Conservation (phyloP, 2,329 filamentous ascomycete species). For the Colletotrichum zoysiae region DNA sequence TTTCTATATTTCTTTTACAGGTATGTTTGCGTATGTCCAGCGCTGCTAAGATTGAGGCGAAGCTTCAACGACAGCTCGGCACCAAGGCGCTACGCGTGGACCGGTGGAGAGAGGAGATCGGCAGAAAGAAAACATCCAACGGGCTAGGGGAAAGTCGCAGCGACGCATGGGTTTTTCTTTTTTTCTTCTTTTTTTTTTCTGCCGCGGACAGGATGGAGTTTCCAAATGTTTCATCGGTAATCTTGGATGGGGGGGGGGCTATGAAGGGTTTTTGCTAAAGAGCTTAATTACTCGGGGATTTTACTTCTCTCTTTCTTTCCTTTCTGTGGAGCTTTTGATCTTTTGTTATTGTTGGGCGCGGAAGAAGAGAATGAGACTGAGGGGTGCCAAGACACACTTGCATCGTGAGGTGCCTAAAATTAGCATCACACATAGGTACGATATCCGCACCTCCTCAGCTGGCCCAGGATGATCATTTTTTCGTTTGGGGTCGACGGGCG, state of each 20-base stretch:
- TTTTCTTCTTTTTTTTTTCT: neutral
- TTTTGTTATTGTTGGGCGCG: neutral
- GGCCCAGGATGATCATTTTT: neutral
- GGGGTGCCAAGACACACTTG: conserved; percentile 16
- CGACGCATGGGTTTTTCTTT: too few relatives aligned
- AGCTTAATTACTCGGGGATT: neutral
- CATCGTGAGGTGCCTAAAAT: conserved; percentile 31
- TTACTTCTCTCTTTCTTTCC: neutral
- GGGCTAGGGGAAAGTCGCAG: neutral
- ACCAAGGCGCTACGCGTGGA: neutral
- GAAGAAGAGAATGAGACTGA: neutral
- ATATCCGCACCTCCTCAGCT: conserved; percentile 20
- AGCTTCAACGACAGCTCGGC: conserved; percentile 21
- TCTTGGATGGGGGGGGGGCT: too few relatives aligned
- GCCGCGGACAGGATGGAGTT: neutral
- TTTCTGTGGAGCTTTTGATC: neutral
- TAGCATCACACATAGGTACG: conserved; percentile 26
- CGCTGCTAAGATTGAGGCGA: neutral
- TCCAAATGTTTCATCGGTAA: too few relatives aligned
- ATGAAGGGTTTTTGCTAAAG: neutral
- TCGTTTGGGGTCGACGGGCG: neutral
- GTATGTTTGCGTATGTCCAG: neutral
- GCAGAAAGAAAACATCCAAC: neutral
- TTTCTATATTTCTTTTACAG: too few relatives aligned
- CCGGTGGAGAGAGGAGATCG: conserved; percentile 16